These are phyloP conservation scores for Ganoderma sp. DNA, from an alignment of 1,284 basidiomycete species.

Conservation along the genomic window DNA sequence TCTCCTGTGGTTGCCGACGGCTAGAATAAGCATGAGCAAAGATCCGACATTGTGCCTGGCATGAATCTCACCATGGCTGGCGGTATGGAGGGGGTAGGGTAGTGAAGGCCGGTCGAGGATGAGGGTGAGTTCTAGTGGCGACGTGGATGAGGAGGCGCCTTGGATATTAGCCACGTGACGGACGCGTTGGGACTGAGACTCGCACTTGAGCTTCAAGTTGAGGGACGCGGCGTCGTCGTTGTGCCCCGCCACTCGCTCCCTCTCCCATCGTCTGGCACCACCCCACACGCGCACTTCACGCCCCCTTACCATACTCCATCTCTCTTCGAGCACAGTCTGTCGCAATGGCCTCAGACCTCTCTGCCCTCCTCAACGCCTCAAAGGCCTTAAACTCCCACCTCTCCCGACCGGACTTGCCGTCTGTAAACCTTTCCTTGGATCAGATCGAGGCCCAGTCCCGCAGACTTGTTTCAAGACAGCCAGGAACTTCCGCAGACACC, in stretches of 20 bases:
- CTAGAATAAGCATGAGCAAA: conserved; percentile 38
- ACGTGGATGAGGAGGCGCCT: neutral
- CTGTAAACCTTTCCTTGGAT: conserved; percentile 86
- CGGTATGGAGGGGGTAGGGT: neutral
- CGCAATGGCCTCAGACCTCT: conserved; percentile 61
- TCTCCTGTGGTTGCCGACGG: conserved; percentile 64
- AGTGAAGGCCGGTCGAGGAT: neutral
- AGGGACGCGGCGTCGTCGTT: conserved; percentile 18
- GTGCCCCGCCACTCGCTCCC: conserved; percentile 17
- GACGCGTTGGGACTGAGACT: conserved; percentile 19
- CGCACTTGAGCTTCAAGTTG: conserved; percentile 7
- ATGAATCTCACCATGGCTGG: conserved; percentile 12
- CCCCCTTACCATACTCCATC: neutral
- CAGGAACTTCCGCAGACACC: conserved; percentile 63
- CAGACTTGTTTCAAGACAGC: conserved; percentile 75
- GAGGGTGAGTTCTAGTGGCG: neutral
- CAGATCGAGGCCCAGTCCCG: conserved; percentile 91
- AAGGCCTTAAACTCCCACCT: conserved; percentile 78
- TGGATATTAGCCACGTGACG: neutral
- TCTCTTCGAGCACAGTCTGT: neutral
- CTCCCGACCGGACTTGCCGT: conserved; percentile 78
- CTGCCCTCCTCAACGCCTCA: conserved; percentile 72
- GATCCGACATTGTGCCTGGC: neutral
- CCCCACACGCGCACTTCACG: neutral
- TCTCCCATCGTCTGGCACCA: neutral